A percentile compares a stretch with the other conserved stretches of the same genome.
phyloP scores from a whole-genome alignment of 257 asterid genomes.

The Gynochthodes officinalis region DNA sequence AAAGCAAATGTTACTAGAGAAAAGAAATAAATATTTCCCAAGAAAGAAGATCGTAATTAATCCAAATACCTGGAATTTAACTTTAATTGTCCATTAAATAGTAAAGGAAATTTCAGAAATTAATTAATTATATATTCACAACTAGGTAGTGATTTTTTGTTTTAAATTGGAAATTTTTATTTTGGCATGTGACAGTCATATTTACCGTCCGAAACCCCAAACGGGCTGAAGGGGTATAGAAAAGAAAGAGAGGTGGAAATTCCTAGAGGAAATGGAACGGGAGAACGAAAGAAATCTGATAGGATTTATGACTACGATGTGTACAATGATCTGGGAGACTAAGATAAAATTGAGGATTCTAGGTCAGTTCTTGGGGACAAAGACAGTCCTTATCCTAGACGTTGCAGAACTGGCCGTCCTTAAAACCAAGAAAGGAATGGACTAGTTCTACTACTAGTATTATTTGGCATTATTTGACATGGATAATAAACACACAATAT shows the following conservation, averaged over 20 bases:
- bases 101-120: too few relatives aligned
- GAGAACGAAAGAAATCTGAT: slow-evolving; percentile 45
- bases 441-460: too few relatives aligned
- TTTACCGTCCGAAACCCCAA: slow-evolving; percentile 69
- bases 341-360: slow-evolving; percentile 30
- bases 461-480: too few relatives aligned
- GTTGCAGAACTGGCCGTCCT: slow-evolving; percentile 73
- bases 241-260: slow-evolving; percentile 40
- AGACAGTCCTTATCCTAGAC: slow-evolving; percentile 60
- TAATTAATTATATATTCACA: too few relatives aligned
- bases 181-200: slow-evolving; percentile 62
- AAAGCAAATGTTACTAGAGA: too few relatives aligned
- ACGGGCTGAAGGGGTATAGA: slow-evolving; percentile 39
- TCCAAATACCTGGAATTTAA: too few relatives aligned
- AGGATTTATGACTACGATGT: slow-evolving; percentile 75
- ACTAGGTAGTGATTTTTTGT: too few relatives aligned
- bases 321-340: slow-evolving; percentile 74
- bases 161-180: too few relatives aligned
- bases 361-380: slow-evolving; percentile 74
- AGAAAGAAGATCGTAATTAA: too few relatives aligned
- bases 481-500: too few relatives aligned
- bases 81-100: too few relatives aligned
- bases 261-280: slow-evolving; percentile 59
- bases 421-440: slow-evolving; percentile 38
- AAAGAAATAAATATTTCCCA: too few relatives aligned